These are phyloP conservation scores for Polygonum maritimum DNA, from an alignment of 148 eudicot species.

Conservation along the genomic window DNA sequence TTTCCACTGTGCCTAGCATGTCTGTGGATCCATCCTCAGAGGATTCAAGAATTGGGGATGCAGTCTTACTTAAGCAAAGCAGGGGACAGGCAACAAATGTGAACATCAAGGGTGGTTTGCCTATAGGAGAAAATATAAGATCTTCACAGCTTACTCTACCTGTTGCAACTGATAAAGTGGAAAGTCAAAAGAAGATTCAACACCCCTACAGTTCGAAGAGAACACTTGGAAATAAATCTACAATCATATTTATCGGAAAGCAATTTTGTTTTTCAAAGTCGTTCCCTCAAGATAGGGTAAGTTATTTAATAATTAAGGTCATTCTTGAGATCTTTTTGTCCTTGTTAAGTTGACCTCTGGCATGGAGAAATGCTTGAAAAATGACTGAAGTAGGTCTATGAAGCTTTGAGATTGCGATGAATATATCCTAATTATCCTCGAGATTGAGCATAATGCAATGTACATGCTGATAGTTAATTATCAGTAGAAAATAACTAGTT, in stretches of 20 bases:
- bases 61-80: constrained; percentile 21
- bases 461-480: background rate
- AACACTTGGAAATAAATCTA: constrained; percentile 22
- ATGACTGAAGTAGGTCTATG: background rate
- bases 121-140: constrained; percentile 14
- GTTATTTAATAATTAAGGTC: constrained; percentile 13
- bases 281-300: constrained; percentile 72
- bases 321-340: background rate
- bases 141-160: constrained; percentile 21
- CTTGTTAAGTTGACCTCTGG: background rate
- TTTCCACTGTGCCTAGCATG: constrained; percentile 21
- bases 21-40: constrained; percentile 18
- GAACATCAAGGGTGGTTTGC: constrained; percentile 16
- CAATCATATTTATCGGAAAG: constrained; percentile 48
- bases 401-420: background rate
- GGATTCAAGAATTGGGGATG: constrained; percentile 21
- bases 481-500: background rate
- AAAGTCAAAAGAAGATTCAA: constrained; percentile 33
- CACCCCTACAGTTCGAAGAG: constrained; percentile 17
- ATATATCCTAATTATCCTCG: background rate
- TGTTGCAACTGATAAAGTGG: constrained; percentile 21
- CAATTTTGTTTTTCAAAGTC: constrained; percentile 50
- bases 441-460: background rate
- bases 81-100: constrained; percentile 17
- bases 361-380: background rate